These are phyloP conservation scores for Barnettozyma hawaiiensis DNA, from an alignment of 1,139 yeast genomes.

Conservation along the genomic window DNA sequence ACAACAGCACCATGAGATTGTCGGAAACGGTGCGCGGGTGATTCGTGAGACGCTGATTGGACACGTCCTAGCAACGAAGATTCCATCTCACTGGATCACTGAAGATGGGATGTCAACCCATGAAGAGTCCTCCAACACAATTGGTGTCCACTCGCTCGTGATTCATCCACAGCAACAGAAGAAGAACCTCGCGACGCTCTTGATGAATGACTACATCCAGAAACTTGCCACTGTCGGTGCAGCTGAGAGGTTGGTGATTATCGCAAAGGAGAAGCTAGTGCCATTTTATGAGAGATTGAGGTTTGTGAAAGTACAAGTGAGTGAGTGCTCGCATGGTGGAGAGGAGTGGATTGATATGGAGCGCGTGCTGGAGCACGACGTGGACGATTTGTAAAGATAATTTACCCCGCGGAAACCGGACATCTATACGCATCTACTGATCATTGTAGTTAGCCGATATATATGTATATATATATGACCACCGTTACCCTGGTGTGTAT, in stretches of 20 bases:
- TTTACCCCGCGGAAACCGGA: too few relatives aligned
- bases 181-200: slow-evolving; percentile 71
- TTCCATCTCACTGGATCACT: slow-evolving; percentile 46
- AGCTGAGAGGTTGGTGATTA: slow-evolving; percentile 70
- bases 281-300: slow-evolving; percentile 81
- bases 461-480: too few relatives aligned
- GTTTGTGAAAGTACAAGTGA: slow-evolving; percentile 52
- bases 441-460: too few relatives aligned
- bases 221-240: slow-evolving; percentile 82
- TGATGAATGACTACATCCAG: slow-evolving; percentile 86
- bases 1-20: not conserved
- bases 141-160: slow-evolving; percentile 81
- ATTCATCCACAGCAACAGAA: slow-evolving; percentile 78
- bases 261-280: slow-evolving; percentile 63
- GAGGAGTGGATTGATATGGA: slow-evolving; percentile 63
- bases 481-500: too few relatives aligned
- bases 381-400: slow-evolving; percentile 37
- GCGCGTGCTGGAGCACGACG: slow-evolving; percentile 56
- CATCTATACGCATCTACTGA: too few relatives aligned
- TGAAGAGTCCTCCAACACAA: slow-evolving; percentile 62
- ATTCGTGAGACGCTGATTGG: slow-evolving; percentile 69
- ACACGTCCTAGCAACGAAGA: slow-evolving; percentile 81
- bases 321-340: slow-evolving; percentile 56
- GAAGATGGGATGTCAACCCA: slow-evolving; percentile 79
- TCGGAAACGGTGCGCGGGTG: slow-evolving; percentile 25